Conservation (phyloP, 2,329 filamentous ascomycete genomes). For the Aschersonia sp. region DNA sequence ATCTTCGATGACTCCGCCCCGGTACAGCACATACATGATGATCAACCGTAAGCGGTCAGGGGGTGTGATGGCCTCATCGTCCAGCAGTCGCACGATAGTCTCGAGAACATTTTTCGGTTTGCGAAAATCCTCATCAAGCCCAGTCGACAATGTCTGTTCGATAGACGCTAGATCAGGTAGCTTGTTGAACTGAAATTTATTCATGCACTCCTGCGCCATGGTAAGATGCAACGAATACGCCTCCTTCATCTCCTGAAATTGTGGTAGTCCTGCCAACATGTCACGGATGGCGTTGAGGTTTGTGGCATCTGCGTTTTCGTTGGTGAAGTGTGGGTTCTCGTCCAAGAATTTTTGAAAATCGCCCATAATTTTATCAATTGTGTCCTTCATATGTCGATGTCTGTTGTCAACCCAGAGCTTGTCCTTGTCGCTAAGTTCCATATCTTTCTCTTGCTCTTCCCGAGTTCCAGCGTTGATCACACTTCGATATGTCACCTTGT, state of each 20-base stretch:
- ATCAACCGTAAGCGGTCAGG: constrained; percentile 74
- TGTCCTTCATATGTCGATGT: constrained; percentile 95
- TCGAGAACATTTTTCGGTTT: constrained; percentile 84
- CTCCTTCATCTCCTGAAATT: constrained; percentile 93
- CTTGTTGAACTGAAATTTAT: constrained; percentile 73
- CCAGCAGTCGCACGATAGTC: constrained; percentile 73
- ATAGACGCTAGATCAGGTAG: constrained; percentile 74
- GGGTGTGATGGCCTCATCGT: constrained; percentile 60
- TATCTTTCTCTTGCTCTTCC: constrained; percentile 69
- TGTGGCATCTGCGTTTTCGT: constrained; percentile 48
- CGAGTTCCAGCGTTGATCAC: constrained; percentile 58
- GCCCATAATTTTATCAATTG: constrained; percentile 80
- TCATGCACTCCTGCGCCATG: constrained; percentile 98
- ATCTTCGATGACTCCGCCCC: constrained; percentile 69
- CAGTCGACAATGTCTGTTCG: constrained; percentile 85
- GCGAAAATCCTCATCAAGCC: constrained; percentile 80
- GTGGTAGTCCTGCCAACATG: constrained; percentile 87
- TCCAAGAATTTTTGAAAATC: constrained; percentile 89
- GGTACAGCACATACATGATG: constrained; percentile 72
- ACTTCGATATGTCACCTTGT: constrained; percentile 78
- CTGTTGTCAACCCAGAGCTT: constrained; percentile 91
- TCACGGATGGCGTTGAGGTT: constrained; percentile 88
- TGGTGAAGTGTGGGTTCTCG: constrained; percentile 84
- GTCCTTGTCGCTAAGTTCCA: constrained; percentile 84
- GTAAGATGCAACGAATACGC: constrained; percentile 86